phyloP scores from a whole-genome alignment of 2,329 filamentous ascomycete species.

The Graphiopsis chlorocephala region DNA sequence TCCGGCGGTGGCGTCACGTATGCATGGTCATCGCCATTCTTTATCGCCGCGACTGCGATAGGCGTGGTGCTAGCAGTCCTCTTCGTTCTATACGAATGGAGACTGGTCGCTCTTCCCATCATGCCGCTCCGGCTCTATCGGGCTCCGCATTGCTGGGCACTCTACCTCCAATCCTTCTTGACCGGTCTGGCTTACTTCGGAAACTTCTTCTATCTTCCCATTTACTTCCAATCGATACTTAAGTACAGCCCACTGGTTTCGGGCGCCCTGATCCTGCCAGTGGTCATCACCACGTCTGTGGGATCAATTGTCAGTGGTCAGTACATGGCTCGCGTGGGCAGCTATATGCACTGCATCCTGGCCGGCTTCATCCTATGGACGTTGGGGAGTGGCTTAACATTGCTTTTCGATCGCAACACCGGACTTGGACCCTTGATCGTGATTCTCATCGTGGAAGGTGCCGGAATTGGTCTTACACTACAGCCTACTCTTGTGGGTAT shows the following conservation, averaged over 20 bases:
- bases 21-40: slow-evolving; percentile 12
- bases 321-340: slow-evolving; percentile 15
- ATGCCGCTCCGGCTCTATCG: slow-evolving; percentile 13
- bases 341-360: slow-evolving; percentile 20
- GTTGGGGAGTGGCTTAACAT: slow-evolving; percentile 34
- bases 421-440: slow-evolving; percentile 30
- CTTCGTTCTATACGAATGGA: slow-evolving; percentile 16
- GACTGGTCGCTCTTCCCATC: slow-evolving; percentile 10
- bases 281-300: slow-evolving; percentile 8
- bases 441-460: slow-evolving; percentile 36
- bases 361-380: slow-evolving; percentile 38
- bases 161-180: slow-evolving; percentile 11
- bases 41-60: slow-evolving; percentile 10
- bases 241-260: slow-evolving; percentile 37
- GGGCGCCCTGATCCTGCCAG: slow-evolving; percentile 40
- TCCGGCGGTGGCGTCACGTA: slow-evolving; percentile 12
- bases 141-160: slow-evolving; percentile 8
- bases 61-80: slow-evolving; percentile 11
- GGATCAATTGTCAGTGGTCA: slow-evolving; percentile 9
- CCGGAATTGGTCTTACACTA: slow-evolving; percentile 33
- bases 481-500: slow-evolving; percentile 41
- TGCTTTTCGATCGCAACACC: slow-evolving; percentile 30
- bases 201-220: slow-evolving; percentile 36
- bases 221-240: slow-evolving; percentile 44
- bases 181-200: slow-evolving; percentile 16